Evolutionary conservation across 2,329 filamentous ascomycete species (phyloP), one percentile per base, ranked within the genome.

Genomic region (Talaromyces verruculosus): DNA sequence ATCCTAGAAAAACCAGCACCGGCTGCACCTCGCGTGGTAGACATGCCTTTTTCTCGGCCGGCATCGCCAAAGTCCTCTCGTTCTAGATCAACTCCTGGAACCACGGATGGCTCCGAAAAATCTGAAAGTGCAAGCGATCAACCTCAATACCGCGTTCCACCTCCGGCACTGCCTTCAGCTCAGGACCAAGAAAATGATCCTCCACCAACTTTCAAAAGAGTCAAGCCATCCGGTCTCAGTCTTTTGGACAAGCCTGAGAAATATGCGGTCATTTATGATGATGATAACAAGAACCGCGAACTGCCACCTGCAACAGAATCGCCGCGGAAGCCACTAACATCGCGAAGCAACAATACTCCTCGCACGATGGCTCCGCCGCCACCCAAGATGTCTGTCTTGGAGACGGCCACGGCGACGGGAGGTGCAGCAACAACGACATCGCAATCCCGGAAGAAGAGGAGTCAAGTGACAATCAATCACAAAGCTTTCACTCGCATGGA

Each of bases 301-400:
- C 78, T 77, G 67, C 81, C 79, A 65, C 82, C 82, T 22, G 75
- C 78, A 35, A 80, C 82, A 5, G 69, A 69, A 45, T 82, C 81
- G 4, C 79, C 80, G 19, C 75, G 82, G 35, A 80, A 78, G 67
- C 78, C 82, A 15, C 77, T 89, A 8, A 83, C 83, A 15, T 76
- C 80, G 6, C 81, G 85, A 67, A 87, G 84, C 71, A 84, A 82
- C 66, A 90, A 90, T 72, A 97, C 92, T 3, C 93, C 93, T 11
- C 90, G 88, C 72, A 84, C 93, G 70, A 85, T 90, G 30, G 85
- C 90, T 25, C 92, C 92, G 1, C 89, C 83, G 2, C 93, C 93
- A 7, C 94, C 95, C 0, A 98, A 97, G 78, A 98, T 98, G 94
- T 95, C 91, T 1, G 90, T 97, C 7, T 81, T 97, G n/a, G 93